A percentile compares a stretch with the other conserved stretches of the same genome.
These are phyloP conservation scores for Hanseniaspora hatyaiensis DNA, from an alignment of 805 yeast genomes.

Conservation along the genomic window DNA sequence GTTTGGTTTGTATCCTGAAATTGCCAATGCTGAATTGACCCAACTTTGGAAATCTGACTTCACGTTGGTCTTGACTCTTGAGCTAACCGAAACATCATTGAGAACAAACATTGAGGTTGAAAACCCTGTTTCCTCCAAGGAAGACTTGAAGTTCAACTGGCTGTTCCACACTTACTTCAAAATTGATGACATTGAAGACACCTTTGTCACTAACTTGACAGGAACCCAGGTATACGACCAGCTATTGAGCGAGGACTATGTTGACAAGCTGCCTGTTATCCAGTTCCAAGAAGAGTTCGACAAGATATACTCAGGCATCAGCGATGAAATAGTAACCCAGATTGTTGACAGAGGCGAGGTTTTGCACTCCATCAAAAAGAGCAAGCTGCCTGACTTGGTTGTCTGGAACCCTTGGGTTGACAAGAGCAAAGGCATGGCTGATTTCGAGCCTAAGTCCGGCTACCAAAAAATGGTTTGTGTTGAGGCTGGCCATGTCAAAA, in stretches of 20 bases:
- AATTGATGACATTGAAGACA: conserved; percentile 66
- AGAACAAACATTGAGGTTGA: conserved; percentile 63
- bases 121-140: conserved; percentile 44
- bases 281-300: conserved; percentile 71
- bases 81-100: conserved; percentile 46
- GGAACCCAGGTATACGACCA: conserved; percentile 70
- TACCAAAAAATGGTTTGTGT: conserved; percentile 82
- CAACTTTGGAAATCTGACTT: conserved; percentile 51
- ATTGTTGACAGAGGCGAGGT: conserved; percentile 64
- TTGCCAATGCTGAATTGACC: conserved; percentile 61
- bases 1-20: conserved; percentile 82
- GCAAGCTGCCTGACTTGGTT: conserved; percentile 55
- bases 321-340: conserved; percentile 44
- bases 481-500: conserved; percentile 82
- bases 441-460: conserved; percentile 78
- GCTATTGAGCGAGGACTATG: conserved; percentile 48
- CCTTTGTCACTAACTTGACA: conserved; percentile 63
- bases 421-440: conserved; percentile 72
- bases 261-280: conserved; percentile 64
- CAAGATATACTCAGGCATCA: conserved; percentile 61
- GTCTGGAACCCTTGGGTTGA: conserved; percentile 98
- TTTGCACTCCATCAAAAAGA: conserved; percentile 52
- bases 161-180: conserved; percentile 82
- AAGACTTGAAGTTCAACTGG: conserved; percentile 77
- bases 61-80: conserved; percentile 60